These are phyloP conservation scores for Vitis rotundifolia DNA, from an alignment of 164 flowering plant genomes.

Conservation along the genomic window DNA sequence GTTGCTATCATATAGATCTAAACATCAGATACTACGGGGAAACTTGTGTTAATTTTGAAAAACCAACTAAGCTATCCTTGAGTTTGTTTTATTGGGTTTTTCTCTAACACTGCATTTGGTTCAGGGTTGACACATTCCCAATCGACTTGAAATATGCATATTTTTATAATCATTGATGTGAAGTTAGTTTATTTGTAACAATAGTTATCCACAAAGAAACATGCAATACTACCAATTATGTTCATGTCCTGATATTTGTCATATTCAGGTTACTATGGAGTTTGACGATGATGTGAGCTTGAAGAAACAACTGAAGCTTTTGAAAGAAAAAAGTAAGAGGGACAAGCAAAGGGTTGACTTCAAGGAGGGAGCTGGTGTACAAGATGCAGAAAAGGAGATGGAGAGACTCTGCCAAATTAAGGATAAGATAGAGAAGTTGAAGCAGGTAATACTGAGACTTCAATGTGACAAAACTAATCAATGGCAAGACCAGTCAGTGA, in stretches of 20 bases:
- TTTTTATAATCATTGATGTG: background rate
- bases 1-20: no score
- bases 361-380: constrained; percentile 10
- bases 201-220: background rate
- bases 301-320: constrained; percentile 42
- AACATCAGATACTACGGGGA: no score
- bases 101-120: no score
- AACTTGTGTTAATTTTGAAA: no score
- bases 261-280: constrained; percentile 36
- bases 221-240: background rate
- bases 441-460: constrained; percentile 33
- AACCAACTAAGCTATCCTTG: no score
- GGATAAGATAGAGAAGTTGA: constrained; percentile 45
- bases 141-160: no score
- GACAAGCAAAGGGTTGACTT: constrained; percentile 22
- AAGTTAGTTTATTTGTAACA: background rate
- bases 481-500: constrained; percentile 26
- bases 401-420: constrained; percentile 65
- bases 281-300: constrained; percentile 46
- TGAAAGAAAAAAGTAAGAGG: constrained; percentile 26
- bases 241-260: constrained; percentile 3
- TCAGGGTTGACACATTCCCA: no score
- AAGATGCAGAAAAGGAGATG: constrained; percentile 55
- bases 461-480: constrained; percentile 15
- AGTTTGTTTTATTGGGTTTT: no score